Base-by-base conservation (phyloP, 1,139 yeast genomes). In the Hyphopichia fennica region DNA sequence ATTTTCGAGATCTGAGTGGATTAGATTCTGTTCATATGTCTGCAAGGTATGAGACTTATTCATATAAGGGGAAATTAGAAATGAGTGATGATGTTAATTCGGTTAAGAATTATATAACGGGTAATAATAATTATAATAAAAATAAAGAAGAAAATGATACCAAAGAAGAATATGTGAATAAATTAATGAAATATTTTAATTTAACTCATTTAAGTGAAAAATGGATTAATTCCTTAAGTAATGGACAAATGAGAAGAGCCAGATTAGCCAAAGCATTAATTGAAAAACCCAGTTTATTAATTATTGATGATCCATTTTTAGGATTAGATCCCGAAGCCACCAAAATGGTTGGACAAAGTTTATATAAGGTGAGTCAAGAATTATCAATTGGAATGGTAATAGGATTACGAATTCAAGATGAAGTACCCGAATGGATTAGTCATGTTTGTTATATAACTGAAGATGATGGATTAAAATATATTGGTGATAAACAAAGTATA, bases 191-290 rank as follows among this genome's bases (percentile, higher is more conserved):
- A n/a, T 60, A 65, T 34, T 75, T 93, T 48, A 71, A 77, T 40
- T 69, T 93, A 47, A 61, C 58, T 7, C 83, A 79, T 1, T 65
- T 89, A 43, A 71, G 79, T 42, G 69, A 79, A 43, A 77, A 88
- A 47, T 91, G 96, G 90, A 80, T 88, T 37, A 88, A 88, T 60
- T 87, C 95, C 0, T 69, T 93, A 39, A 87, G 96, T 61, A 93
- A 93, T 59, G 99, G 99, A 0, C 99, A 93, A 62, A 82, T 87
- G 61, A 75, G 99, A 51, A 71, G 99, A 39, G 96, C 97, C 0
- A 72, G 96, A 46, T 69, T 93, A 25, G 98, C 97, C 0, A 77
- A 79, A 47, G 80, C 91, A 0, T 57, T 93, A 41, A 73, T 89
- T 41, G 69, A 72, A 41, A 69, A 77, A 38, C 96, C 97, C 0